Evolutionary conservation across 164 flowering plant species (phyloP), one percentile per base, ranked within the genome.

Genomic region (Annona squamosa): DNA sequence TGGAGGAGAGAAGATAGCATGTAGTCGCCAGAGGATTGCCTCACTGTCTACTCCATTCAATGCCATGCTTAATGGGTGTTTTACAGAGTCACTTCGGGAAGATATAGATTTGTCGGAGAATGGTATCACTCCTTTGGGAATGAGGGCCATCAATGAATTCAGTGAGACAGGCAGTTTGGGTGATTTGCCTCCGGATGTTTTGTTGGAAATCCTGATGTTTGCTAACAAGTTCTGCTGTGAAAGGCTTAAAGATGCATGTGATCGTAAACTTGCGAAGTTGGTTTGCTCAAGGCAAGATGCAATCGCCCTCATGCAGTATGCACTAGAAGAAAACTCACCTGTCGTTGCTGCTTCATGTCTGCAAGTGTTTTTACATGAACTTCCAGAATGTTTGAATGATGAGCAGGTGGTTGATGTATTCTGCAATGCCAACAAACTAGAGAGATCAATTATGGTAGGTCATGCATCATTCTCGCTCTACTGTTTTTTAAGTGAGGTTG

Each of bases 211-310:
- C 26, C 79, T 93, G 72, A 80, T 83, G 41, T 95, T 93, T 80
- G 89, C 98, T 26, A 93, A 91, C 75, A 93, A 86, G 79, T 95
- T 89, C 77, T 93, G 92, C 75, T 96, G 98, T 72, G 98, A 93
- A 84, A 80, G 80, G 65, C 93, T 96, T 42, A 91, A 91, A 82
- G 97, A 91, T 84, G 91, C 86, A 1, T 96, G 99, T 84, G 99
- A 90, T 69, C 81, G 92, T 77, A 88, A 86, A 78, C 93, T 95
- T 73, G 93, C 99, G 64, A 81, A 91, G 42, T 71, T 89, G 77
- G 86, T 90, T 72, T 87, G 83, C 19, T 84, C 92, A 12, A 87
- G 86, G 75, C 92, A 91, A 70, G 95, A 89, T 81, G 97, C 97
- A 1, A 71, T 88, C 41, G 92, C 88, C 68, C 91, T 93, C 70